Base-by-base conservation (phyloP, 73 alveolate genomes). In the Stentor roeselii region DNA sequence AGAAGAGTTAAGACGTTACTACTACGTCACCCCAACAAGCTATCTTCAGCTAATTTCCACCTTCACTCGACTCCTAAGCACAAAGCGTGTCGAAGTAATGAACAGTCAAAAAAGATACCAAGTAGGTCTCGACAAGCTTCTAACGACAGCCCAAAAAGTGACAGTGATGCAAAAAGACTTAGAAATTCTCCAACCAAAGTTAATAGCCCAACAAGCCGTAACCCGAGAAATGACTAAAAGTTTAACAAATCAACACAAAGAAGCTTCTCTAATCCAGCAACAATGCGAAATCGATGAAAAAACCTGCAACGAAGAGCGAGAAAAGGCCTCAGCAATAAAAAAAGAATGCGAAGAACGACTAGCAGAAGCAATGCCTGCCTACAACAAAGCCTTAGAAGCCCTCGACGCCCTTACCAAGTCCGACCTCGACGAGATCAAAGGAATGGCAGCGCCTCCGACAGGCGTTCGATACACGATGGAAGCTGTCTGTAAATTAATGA, bases 1-100 rank as follows among this genome's bases (percentile, higher is more conserved):
- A 40, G 92, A 91, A 86, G 98, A 98, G 90, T 90, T 93, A 35
- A 91, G 98, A 84, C 96, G 99, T 84, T 94, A 95, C 91, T 97
- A 97, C 89, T 92, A 98, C 91, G 99, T 98, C 15, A 97, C 99
- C 3, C 99, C 99, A 14, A 97, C 99, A 75, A 87, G 97, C 82
- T 98, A 97, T 87, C 93, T 98, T 14, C 99, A 98, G 75, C 97
- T 97, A 41, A 93, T 98, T 40, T 94, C 95, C 39, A 92, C 99
- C 39, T 98, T 97, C 93, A 91, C 94, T 87, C 89, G 84, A 37
- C 87, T 96, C 75, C 92, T 97, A 36, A 94, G 91, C 60, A 86
- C 89, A 87, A 96, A 95, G 87, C 82, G 97, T 75, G 84, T 86
- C 3, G 95, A 94, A 61, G 92, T 96, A 50, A 85, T 78, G 75